Evolutionary conservation across 2,329 filamentous ascomycete genomes (phyloP).

Genomic region (Colletotrichum spaethianum): DNA sequence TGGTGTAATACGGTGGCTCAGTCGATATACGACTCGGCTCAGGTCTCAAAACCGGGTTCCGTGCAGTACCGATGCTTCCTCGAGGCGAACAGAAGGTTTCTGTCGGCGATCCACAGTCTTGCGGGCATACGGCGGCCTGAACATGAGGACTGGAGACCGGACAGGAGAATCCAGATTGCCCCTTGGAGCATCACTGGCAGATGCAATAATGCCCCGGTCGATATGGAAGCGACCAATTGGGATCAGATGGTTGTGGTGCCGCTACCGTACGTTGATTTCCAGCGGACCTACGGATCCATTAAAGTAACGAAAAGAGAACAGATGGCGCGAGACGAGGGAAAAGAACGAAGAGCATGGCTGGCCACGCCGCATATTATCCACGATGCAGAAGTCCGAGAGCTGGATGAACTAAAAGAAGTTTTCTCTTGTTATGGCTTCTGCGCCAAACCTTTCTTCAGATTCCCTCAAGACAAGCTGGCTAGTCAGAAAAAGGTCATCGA

Average conservation of each 20-base stretch:
- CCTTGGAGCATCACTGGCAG: neutral
- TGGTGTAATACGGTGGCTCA: neutral
- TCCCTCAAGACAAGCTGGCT: neutral
- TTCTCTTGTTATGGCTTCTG: constrained; percentile 21
- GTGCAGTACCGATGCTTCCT: constrained; percentile 15
- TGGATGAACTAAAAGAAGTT: neutral
- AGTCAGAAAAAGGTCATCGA: neutral
- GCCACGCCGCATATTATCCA: neutral
- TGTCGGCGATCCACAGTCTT: constrained; percentile 20
- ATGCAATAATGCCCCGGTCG: neutral
- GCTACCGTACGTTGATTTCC: neutral
- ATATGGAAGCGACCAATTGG: neutral
- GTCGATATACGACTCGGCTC: neutral
- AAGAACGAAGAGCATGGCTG: constrained; percentile 1
- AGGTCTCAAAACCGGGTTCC: neutral
- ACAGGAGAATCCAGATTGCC: neutral
- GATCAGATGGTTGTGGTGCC: neutral
- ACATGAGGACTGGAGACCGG: constrained; percentile 7
- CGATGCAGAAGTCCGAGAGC: neutral
- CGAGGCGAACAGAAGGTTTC: constrained; percentile 25
- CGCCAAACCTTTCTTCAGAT: constrained; percentile 3
- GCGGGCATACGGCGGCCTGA: constrained; percentile 23
- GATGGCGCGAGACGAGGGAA: neutral
- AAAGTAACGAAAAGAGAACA: neutral
- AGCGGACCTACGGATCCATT: neutral